phyloP scores from a whole-genome alignment of 495 filamentous ascomycete species.

The Penicillium paxilli region DNA sequence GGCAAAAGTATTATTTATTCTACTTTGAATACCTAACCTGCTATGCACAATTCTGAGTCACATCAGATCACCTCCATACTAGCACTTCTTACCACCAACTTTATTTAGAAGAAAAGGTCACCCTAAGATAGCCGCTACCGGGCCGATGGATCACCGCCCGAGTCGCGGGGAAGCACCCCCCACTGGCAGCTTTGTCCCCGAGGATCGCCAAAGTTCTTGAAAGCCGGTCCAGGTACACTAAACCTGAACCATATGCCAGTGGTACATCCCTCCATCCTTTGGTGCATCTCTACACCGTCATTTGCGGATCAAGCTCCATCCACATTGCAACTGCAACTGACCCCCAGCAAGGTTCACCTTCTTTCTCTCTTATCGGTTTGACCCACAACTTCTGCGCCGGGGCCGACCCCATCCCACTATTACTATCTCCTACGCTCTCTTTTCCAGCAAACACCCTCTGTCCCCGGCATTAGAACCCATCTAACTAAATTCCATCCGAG shows the following conservation, averaged over 20 bases:
- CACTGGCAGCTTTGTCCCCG: background rate
- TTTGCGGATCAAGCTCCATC: slow-evolving; percentile 11
- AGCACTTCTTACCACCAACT: background rate
- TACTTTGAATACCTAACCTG: too few relatives aligned
- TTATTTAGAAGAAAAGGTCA: background rate
- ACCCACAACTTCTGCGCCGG: slow-evolving; percentile 14
- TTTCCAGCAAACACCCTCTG: background rate
- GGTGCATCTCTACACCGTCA: background rate
- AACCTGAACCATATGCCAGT: background rate
- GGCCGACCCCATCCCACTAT: slow-evolving; percentile 2
- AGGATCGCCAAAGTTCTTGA: background rate
- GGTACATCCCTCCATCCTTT: background rate
- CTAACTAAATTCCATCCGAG: background rate
- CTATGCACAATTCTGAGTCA: too few relatives aligned
- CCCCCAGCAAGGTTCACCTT: too few relatives aligned
- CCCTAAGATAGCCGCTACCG: background rate
- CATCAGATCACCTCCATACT: background rate
- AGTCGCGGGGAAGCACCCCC: background rate
- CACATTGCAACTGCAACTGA: background rate
- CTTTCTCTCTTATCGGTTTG: slow-evolving; percentile 18
- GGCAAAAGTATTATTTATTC: too few relatives aligned
- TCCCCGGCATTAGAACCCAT: slow-evolving; percentile 3
- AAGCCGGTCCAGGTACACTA: background rate
- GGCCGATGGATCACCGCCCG: background rate
- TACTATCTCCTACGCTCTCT: background rate